Evolutionary conservation across 352 stramenopile species (phyloP).

Genomic region (Albugo candida): DNA sequence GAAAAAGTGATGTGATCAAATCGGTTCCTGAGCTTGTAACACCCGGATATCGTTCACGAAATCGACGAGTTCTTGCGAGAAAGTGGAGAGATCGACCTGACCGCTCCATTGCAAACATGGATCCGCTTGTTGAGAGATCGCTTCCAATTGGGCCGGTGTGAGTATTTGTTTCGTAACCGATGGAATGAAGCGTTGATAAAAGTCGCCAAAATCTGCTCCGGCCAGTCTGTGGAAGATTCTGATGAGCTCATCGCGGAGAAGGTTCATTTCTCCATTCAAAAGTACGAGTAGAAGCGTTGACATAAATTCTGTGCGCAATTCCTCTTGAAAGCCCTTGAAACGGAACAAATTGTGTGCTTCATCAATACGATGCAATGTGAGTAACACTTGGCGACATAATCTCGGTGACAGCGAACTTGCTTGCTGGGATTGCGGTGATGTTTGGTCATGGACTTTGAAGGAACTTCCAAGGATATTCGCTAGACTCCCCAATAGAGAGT

Average conservation of each 20-base stretch:
- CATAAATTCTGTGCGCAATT: slow-evolving; percentile 56
- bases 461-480: slow-evolving; percentile 37
- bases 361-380: slow-evolving; percentile 42
- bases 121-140: slow-evolving; percentile 21
- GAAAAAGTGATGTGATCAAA: too few species aligned
- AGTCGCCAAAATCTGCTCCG: slow-evolving; percentile 49
- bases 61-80: slow-evolving; percentile 38
- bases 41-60: slow-evolving; percentile 67
- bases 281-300: slow-evolving; percentile 62
- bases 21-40: slow-evolving; percentile 25
- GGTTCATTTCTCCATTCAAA: slow-evolving; percentile 54
- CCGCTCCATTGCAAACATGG: slow-evolving; percentile 53
- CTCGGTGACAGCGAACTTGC: slow-evolving; percentile 11
- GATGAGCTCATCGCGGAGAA: slow-evolving; percentile 60
- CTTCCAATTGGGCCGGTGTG: slow-evolving; percentile 22
- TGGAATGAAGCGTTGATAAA: slow-evolving; percentile 48
- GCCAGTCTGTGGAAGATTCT: slow-evolving; percentile 46
- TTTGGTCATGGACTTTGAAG: not conserved
- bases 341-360: slow-evolving; percentile 38
- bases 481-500: slow-evolving; percentile 59
- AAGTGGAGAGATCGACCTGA: slow-evolving; percentile 53
- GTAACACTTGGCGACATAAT: slow-evolving; percentile 53
- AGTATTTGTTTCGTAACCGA: slow-evolving; percentile 47
- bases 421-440: not conserved
- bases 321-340: slow-evolving; percentile 48